Evolutionary conservation across 2,329 filamentous ascomycete genomes (phyloP).

Genomic region (Apiospora koreana): DNA sequence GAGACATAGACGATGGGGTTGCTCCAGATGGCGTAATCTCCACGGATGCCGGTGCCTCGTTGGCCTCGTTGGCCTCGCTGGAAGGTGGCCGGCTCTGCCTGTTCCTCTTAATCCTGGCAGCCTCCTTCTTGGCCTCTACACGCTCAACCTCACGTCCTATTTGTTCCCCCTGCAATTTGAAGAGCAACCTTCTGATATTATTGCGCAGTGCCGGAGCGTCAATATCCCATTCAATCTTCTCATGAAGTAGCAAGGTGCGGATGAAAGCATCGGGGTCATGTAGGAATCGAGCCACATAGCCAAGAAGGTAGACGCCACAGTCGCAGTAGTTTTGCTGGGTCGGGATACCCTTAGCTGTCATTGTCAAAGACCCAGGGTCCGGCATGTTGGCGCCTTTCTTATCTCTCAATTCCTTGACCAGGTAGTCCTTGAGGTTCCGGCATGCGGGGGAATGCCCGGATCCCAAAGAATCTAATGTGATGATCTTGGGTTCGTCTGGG

Average conservation of each 20-base stretch:
- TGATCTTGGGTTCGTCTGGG: conserved; percentile 65
- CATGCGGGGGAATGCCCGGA: conserved; percentile 63
- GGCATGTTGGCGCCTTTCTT: conserved; percentile 47
- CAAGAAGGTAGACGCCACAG: conserved; percentile 84
- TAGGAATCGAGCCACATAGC: conserved; percentile 82
- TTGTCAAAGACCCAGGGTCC: conserved; percentile 40
- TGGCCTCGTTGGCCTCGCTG: not conserved
- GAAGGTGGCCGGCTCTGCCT: not conserved
- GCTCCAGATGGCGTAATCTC: not conserved
- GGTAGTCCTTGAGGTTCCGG: conserved; percentile 72
- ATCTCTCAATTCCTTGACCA: conserved; percentile 70
- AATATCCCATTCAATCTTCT: conserved; percentile 54
- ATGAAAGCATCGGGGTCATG: conserved; percentile 72
- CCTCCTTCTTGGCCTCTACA: not conserved
- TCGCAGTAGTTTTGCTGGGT: conserved; percentile 83
- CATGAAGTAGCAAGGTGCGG: conserved; percentile 62
- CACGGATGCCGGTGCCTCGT: not conserved
- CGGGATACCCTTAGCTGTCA: conserved; percentile 76
- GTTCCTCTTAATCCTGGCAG: not conserved
- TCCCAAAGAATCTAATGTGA: conserved; percentile 88
- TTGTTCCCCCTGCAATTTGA: conserved; percentile 62
- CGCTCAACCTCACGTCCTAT: conserved; percentile 38
- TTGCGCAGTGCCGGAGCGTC: conserved; percentile 60
- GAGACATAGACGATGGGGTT: not conserved
- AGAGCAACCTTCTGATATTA: conserved; percentile 66